Evolutionary conservation across 331 rosid genomes (phyloP).

Genomic region (Telfairia occidentalis): DNA sequence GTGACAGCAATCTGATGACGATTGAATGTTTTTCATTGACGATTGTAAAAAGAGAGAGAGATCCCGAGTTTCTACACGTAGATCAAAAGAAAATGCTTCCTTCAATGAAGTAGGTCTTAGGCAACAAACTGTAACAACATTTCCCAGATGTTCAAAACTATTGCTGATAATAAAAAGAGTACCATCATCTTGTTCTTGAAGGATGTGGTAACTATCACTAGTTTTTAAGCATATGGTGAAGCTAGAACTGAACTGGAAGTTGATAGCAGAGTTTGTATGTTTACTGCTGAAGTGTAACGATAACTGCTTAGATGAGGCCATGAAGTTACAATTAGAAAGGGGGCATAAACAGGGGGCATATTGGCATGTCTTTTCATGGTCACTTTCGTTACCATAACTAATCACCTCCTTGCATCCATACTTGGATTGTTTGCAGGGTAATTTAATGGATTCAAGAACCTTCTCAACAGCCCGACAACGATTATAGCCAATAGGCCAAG

Average conservation of each 20-base stretch:
- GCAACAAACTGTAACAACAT: constrained; percentile 28
- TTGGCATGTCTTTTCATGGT: constrained; percentile 51
- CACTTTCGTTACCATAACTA: constrained; percentile 25
- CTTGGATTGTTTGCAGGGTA: constrained; percentile 36
- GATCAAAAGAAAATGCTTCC: constrained; percentile 30
- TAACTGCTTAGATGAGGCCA: constrained; percentile 34
- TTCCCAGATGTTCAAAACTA: constrained; percentile 23
- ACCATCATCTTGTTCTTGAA: constrained; percentile 34
- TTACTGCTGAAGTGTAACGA: constrained; percentile 33
- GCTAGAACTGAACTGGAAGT: constrained; percentile 22
- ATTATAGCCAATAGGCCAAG: constrained; percentile 54
- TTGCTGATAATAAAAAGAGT: constrained; percentile 39
- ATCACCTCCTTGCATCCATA: constrained; percentile 46
- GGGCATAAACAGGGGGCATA: constrained; percentile 59
- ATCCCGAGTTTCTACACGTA: constrained; percentile 26
- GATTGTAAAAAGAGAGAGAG: constrained; percentile 31
- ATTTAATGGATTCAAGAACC: constrained; percentile 47
- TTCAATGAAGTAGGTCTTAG: constrained; percentile 30
- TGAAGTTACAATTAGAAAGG: constrained; percentile 21
- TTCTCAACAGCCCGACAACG: constrained; percentile 70
- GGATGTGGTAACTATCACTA: constrained; percentile 21
- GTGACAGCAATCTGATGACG: constrained; percentile 8
- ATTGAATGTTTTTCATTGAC: constrained; percentile 22
- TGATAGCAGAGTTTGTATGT: constrained; percentile 26
- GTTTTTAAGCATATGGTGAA: constrained; percentile 18